Evolutionary conservation across 2,329 filamentous ascomycete species (phyloP).

Genomic region (Pseudogymnoascus sp.): DNA sequence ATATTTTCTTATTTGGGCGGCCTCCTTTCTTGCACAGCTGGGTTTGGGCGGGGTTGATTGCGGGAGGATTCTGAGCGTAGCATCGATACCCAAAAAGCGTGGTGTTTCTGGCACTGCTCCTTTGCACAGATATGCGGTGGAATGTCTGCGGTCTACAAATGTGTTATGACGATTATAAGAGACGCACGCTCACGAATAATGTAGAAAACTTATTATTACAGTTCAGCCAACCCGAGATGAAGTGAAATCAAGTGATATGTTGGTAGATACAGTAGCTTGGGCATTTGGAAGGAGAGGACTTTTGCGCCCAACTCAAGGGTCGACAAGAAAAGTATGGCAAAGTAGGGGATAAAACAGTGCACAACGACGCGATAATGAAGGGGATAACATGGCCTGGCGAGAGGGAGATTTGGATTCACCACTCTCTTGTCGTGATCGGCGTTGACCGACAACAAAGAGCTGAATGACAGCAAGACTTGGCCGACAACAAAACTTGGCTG

Average conservation of each 20-base stretch:
- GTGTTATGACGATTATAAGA: constrained; percentile 4
- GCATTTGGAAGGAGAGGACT: not conserved
- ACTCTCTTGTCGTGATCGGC: too few species aligned
- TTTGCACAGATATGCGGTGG: constrained; percentile 4
- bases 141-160: constrained; percentile 1
- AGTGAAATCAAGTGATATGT: not conserved
- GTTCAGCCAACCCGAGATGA: not conserved
- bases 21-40: constrained; percentile 32
- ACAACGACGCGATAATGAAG: too few species aligned
- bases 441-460: too few species aligned
- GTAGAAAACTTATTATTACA: constrained; percentile 2
- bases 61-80: constrained; percentile 18
- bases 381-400: too few species aligned
- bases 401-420: too few species aligned
- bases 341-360: too few species aligned
- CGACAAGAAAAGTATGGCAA: too few species aligned
- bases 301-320: too few species aligned
- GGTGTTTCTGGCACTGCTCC: not conserved
- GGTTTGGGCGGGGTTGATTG: constrained; percentile 22
- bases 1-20: constrained; percentile 22
- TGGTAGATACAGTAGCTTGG: not conserved
- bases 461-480: too few species aligned
- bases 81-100: constrained; percentile 25
- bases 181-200: constrained; percentile 4
- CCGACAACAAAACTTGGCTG: too few species aligned